Evolutionary conservation across 2,329 filamentous ascomycete genomes (phyloP).

Genomic region (Botrytis sinoallii): DNA sequence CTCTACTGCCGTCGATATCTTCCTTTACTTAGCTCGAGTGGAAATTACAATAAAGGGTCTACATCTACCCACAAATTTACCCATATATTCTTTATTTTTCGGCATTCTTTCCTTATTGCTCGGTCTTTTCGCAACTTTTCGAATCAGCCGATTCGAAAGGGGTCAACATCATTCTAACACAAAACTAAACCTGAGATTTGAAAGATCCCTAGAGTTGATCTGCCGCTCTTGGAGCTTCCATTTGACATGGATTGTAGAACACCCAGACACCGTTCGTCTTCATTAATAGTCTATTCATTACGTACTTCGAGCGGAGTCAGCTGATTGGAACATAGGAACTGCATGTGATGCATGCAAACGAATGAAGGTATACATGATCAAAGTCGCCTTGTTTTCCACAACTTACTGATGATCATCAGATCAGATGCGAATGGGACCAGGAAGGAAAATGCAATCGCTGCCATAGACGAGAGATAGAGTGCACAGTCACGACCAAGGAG

Average conservation of each 20-base stretch:
- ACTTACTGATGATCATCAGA: conserved; percentile 22
- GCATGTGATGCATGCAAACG: conserved; percentile 32
- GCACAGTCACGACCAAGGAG: conserved; percentile 30
- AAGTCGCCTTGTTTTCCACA: neutral
- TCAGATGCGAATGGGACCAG: conserved; percentile 29
- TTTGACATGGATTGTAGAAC: conserved; percentile 1
- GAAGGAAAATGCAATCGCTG: conserved; percentile 28
- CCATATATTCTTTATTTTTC: neutral
- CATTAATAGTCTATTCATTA: neutral
- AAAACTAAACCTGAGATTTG: neutral
- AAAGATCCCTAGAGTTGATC: neutral
- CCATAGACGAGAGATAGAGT: conserved; percentile 24
- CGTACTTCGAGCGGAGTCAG: neutral
- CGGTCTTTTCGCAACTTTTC: neutral
- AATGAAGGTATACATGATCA: conserved; percentile 28
- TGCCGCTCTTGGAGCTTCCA: neutral
- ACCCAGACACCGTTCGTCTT: conserved; percentile 15
- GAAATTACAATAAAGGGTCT: neutral
- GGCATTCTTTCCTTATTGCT: neutral
- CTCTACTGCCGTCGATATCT: neutral
- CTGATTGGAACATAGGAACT: conserved; percentile 26
- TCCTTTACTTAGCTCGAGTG: neutral
- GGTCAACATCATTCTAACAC: neutral
- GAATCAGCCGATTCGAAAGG: neutral
- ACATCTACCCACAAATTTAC: neutral